Conservation (phyloP, 768 basidiomycete genomes). For the Galerina marginata region DNA sequence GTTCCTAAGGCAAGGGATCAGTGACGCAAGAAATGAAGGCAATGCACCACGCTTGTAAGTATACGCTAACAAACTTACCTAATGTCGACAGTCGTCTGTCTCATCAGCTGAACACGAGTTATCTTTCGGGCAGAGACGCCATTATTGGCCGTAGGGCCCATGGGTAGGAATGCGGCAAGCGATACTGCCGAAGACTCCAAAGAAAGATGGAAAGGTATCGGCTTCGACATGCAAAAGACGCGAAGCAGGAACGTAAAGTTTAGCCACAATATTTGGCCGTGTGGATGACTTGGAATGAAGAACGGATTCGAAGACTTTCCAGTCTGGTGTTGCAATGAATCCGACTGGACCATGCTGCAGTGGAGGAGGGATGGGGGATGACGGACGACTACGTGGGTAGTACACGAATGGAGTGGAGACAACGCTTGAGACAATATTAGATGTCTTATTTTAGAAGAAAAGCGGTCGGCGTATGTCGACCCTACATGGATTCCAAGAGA, state of each 20-base stretch:
- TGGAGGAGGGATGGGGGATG: constrained; percentile 53
- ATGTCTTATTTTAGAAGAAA: constrained; percentile 3
- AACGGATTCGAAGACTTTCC: constrained; percentile 51
- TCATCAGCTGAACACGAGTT: constrained; percentile 65
- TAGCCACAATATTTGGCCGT: constrained; percentile 45
- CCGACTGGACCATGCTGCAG: constrained; percentile 41
- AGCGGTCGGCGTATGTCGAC: constrained; percentile 48
- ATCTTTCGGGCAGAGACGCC: constrained; percentile 29
- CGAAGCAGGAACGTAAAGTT: constrained; percentile 60
- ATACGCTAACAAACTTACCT: constrained; percentile 35
- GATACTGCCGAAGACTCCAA: constrained; percentile 61
- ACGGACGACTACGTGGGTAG: constrained; percentile 68
- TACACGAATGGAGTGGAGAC: constrained; percentile 69
- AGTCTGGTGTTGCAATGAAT: constrained; percentile 51
- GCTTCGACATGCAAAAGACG: constrained; percentile 61
- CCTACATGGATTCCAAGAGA: constrained; percentile 58
- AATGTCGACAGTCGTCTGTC: constrained; percentile 73
- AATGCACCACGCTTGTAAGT: not conserved
- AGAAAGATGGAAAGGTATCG: constrained; percentile 72
- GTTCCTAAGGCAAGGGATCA: constrained; percentile 41
- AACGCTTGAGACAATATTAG: constrained; percentile 38
- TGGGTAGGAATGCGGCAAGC: constrained; percentile 64
- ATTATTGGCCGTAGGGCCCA: constrained; percentile 51
- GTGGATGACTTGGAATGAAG: constrained; percentile 44
- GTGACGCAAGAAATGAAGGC: not conserved